phyloP scores from a whole-genome alignment of 306 rosid species.

The Cicer cuneatum region DNA sequence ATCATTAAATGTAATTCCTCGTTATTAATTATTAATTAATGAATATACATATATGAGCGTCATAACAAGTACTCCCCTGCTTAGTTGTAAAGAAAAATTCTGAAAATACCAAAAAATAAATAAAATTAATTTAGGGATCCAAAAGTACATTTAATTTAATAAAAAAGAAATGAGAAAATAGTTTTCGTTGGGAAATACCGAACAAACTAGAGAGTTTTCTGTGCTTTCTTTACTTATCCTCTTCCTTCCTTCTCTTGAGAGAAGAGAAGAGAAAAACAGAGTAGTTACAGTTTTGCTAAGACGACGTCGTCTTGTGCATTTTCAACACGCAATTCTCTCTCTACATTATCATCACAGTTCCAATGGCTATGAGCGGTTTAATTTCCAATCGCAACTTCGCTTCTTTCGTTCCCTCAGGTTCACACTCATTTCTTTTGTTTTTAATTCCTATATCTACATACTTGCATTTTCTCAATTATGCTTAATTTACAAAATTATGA shows the following conservation, averaged over 20 bases:
- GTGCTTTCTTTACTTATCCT: constrained; percentile 60
- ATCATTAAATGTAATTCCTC: too few relatives aligned
- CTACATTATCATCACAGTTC: not conserved
- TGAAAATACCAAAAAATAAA: too few relatives aligned
- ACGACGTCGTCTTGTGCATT: constrained; percentile 50
- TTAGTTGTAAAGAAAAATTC: too few relatives aligned
- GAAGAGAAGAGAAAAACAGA: constrained; percentile 13
- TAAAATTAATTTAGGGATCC: too few relatives aligned
- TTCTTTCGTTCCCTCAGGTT: constrained; percentile 66
- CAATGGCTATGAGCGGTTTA: constrained; percentile 76
- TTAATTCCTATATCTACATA: not conserved
- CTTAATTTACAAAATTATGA: not conserved
- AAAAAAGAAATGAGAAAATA: constrained; percentile 19
- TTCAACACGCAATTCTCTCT: constrained; percentile 15
- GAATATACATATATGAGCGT: too few relatives aligned
- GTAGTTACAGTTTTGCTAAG: constrained; percentile 10
- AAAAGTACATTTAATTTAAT: too few relatives aligned
- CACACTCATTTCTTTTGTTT: not conserved
- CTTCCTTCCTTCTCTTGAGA: constrained; percentile 35
- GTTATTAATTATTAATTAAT: too few relatives aligned
- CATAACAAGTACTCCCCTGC: too few relatives aligned
- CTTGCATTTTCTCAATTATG: constrained; percentile 39
- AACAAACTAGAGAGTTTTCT: constrained; percentile 2
- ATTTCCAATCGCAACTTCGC: constrained; percentile 72
- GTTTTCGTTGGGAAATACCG: not conserved